Evolutionary conservation across 345 rosid genomes (phyloP), one percentile per base, ranked within the genome.

Genomic region (Moricandia arvensis): DNA sequence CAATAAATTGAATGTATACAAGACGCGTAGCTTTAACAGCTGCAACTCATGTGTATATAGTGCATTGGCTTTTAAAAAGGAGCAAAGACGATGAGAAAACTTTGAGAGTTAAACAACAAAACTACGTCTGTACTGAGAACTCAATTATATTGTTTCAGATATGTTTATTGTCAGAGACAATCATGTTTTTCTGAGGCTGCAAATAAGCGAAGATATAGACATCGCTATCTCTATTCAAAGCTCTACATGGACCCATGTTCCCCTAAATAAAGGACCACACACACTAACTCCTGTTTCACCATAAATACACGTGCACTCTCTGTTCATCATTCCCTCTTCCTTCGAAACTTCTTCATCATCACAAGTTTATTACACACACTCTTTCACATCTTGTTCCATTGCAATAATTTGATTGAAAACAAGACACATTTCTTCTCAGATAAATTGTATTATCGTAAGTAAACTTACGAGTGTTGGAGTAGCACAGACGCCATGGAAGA

Each of bases 121-220:
- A 77, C 66, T 55, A 2, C 2, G 24, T 21, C 24, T 21, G 80
- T 76, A 63, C n/a, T 16, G 47, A 62, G 47, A 62, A 5, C 8
- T 7, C 18, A 38, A 18, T 71, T 70, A 71, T 63, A 59, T 45
- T 45, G 37, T 65, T 41, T 58, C 24, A 64, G 15, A 18, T 45
- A 21, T 21, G 24, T 21, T 21, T 21, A 21, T 21, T 21, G 24
- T 21, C 24, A 0, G 1, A 21, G 34, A 27, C 45, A 66, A 43
- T 29, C 75, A 60, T 66, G 72, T 79, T 85, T 79, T 85, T 85
- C 78, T 83, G 91, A 82, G 91, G 93, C 87, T 79, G 76, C 78
- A 76, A 82, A 77, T 62, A 63, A 75, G 62, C 75, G 80, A 66
- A 11, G 73, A 38, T 54, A 66, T 83, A 82, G 61, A 79, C 69